A percentile compares a stretch with the other conserved stretches of the same genome.
phyloP scores from a whole-genome alignment of 495 filamentous ascomycete species.

The Astrothelium macrocarpum region DNA sequence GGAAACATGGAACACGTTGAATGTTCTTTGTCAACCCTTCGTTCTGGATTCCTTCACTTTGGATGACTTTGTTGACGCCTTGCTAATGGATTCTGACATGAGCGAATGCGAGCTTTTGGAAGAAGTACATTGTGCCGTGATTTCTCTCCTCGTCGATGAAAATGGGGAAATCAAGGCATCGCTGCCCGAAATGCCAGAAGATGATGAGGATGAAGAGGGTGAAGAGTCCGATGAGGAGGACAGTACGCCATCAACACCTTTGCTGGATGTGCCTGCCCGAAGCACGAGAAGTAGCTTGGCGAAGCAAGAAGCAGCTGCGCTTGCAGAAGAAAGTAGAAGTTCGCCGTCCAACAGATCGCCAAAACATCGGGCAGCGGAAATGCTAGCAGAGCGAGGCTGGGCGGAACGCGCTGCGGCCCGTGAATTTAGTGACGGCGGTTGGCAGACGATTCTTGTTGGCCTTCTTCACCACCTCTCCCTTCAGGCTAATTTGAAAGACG shows the following conservation, averaged over 20 bases:
- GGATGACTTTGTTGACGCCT: conserved; percentile 86
- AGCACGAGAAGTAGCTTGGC: conserved; percentile 78
- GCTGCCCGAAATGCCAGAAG: conserved; percentile 61
- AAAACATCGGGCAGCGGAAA: conserved; percentile 59
- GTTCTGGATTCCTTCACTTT: conserved; percentile 94
- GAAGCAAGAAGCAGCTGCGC: conserved; percentile 60
- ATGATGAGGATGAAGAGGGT: conserved; percentile 53
- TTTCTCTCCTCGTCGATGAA: conserved; percentile 76
- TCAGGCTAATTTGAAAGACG: conserved; percentile 54
- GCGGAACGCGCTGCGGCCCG: conserved; percentile 71
- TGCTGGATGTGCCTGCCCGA: conserved; percentile 46
- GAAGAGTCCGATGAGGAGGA: conserved; percentile 49
- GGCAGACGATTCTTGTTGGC: conserved; percentile 83
- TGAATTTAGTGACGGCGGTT: conserved; percentile 82
- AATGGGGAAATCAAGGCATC: conserved; percentile 70
- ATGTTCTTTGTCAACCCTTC: conserved; percentile 90
- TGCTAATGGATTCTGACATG: conserved; percentile 68
- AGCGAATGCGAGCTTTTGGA: conserved; percentile 78
- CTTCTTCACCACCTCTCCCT: conserved; percentile 75
- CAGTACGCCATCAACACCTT: conserved; percentile 41
- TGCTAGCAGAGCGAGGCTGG: conserved; percentile 67
- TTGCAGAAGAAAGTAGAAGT: conserved; percentile 18
- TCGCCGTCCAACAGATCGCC: neutral
- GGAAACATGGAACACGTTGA: conserved; percentile 91
- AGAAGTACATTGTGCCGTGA: conserved; percentile 82